Base-by-base conservation (phyloP, 176 grass and related monocot genomes). In the Zizania latifolia region DNA sequence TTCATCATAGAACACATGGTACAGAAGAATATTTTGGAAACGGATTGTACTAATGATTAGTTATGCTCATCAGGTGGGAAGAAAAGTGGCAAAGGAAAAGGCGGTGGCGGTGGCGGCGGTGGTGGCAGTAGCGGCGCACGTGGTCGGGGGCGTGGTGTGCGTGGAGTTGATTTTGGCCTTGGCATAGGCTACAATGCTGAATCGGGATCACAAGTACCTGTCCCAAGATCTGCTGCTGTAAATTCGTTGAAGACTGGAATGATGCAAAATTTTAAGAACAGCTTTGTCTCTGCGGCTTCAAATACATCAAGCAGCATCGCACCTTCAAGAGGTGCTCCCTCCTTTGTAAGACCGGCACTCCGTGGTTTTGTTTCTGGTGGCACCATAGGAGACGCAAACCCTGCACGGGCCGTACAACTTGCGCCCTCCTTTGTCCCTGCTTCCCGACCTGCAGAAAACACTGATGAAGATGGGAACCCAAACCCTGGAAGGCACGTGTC, bases 161-260 rank as follows among this genome's bases (percentile, higher is more conserved):
- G 95, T 55, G 95, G 95, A 75, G 95, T 98, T 89, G 91, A 98
- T 85, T 98, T 86, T 62, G 95, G 95, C 30, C 91, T 92, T 16
- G 95, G 95, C 40, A 98, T 98, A 54, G 95, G 95, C 45, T 98
- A 94, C 48, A 88, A 48, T 70, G 21, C 93, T 59, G 95, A 90
- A 33, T 76, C 95, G 33, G 88, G 71, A 57, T 75, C 91, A 44
- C 86, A 92, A 79, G 60, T 83, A 46, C 71, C 89, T 48, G 39
- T 71, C 69, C 81, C 82, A 62, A 92, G 91, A 84, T 86, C 91
- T 73, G 57, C 86, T 38, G 72, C 74, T 57, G 74, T 87, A 44
- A 97, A 85, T 87, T 86, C 84, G 0, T 13, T 92, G 40, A 98
- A 89, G 69, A 88, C 82, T 1, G 95, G 95, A 44, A 90, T 94